Conservation (phyloP, 257 asterid species). For the Rehmannia glutinosa region DNA sequence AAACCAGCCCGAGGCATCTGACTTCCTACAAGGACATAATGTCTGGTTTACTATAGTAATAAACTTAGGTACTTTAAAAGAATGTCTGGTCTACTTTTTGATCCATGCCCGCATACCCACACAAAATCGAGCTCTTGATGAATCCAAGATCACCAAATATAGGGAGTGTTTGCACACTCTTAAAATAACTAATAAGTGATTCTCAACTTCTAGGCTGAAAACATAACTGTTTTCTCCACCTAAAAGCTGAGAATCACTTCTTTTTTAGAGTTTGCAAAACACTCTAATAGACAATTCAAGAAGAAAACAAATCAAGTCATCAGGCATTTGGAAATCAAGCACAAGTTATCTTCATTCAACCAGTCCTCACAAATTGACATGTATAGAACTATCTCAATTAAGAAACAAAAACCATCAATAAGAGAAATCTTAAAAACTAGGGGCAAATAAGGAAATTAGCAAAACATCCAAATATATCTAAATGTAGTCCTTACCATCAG, state of each 20-base stretch:
- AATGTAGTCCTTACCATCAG: conserved; percentile 76
- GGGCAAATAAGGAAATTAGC: not conserved
- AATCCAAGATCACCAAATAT: not conserved
- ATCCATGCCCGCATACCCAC: too few relatives aligned
- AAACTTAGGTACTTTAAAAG: too few relatives aligned
- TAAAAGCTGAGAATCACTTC: too few relatives aligned
- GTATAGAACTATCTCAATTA: not conserved
- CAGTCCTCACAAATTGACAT: not conserved
- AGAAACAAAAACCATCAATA: not conserved
- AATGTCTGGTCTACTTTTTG: too few relatives aligned
- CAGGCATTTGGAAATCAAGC: not conserved
- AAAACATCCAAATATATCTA: not conserved
- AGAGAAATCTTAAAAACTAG: not conserved
- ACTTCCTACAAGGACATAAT: too few relatives aligned
- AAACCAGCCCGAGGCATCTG: too few relatives aligned
- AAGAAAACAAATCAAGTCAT: not conserved
- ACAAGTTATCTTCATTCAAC: not conserved
- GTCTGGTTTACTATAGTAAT: too few relatives aligned
- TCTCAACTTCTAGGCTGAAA: too few relatives aligned
- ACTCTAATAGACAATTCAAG: not conserved
- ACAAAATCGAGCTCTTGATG: not conserved
- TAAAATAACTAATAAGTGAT: too few relatives aligned
- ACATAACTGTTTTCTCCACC: too few relatives aligned
- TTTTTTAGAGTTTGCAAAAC: too few relatives aligned
- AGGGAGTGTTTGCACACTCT: too few relatives aligned